A percentile compares a stretch with the other conserved stretches of the same genome.
These are phyloP conservation scores for Phellinidium pouzarii DNA, from an alignment of 1,284 basidiomycete species.

Conservation along the genomic window DNA sequence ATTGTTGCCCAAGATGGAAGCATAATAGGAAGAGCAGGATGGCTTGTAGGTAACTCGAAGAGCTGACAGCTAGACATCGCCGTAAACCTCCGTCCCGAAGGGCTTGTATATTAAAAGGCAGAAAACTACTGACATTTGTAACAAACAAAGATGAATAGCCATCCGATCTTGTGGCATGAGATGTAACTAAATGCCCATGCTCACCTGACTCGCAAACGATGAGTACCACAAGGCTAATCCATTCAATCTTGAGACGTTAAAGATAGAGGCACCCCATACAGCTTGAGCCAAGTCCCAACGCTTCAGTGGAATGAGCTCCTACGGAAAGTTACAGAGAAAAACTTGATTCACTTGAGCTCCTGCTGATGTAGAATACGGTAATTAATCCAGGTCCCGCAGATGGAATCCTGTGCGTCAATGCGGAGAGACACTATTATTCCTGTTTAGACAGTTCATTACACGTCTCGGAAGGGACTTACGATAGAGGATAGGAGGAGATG, in stretches of 20 bases:
- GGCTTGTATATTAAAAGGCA: too few species aligned
- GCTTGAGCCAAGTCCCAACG: neutral
- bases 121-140: too few species aligned
- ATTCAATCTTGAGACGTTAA: slow-evolving; percentile 8
- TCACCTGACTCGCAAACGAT: slow-evolving; percentile 10
- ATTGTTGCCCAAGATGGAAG: too few species aligned
- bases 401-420: neutral
- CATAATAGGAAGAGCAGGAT: too few species aligned
- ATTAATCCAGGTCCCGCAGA: neutral
- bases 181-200: neutral
- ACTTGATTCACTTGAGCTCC: neutral
- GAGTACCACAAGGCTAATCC: slow-evolving; percentile 8
- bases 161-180: too few species aligned
- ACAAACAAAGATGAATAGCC: too few species aligned
- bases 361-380: neutral
- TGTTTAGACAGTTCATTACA: neutral
- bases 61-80: too few species aligned
- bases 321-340: neutral
- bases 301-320: neutral
- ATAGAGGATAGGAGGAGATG: neutral
- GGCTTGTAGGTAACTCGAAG: too few species aligned
- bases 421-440: neutral
- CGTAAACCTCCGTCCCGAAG: too few species aligned
- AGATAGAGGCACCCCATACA: slow-evolving; percentile 3
- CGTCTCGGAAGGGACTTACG: neutral